Conservation (phyloP, 2,329 filamentous ascomycete genomes). For the Paecilomyces sp. region DNA sequence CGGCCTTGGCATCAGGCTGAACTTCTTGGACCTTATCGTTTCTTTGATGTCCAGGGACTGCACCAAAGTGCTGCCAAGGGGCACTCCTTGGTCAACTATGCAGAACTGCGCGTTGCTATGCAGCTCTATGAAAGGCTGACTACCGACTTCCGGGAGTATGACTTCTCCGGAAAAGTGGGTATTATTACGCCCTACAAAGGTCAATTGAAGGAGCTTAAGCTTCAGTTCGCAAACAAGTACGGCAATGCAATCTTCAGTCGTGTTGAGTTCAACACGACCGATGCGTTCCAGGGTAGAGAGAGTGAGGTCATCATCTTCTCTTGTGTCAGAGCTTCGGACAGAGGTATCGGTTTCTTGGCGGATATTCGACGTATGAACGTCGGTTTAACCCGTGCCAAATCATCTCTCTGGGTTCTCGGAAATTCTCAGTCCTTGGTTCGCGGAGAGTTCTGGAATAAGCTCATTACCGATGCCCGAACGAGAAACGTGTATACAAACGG, state of each 20-base stretch:
- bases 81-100: conserved; percentile 82
- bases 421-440: conserved; percentile 80
- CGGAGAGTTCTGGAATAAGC: conserved; percentile 81
- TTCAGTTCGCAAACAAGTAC: conserved; percentile 64
- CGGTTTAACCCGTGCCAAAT: conserved; percentile 91
- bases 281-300: conserved; percentile 94
- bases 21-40: conserved; percentile 85
- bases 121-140: conserved; percentile 74
- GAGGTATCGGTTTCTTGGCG: conserved; percentile 94
- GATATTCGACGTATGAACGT: conserved; percentile 99
- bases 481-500: conserved; percentile 72
- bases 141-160: conserved; percentile 60
- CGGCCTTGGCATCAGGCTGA: conserved; percentile 80
- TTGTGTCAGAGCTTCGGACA: conserved; percentile 87
- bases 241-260: conserved; percentile 67
- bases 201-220: conserved; percentile 73
- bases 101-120: conserved; percentile 80
- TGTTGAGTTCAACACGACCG: conserved; percentile 97
- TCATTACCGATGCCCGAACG: conserved; percentile 72
- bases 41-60: conserved; percentile 90
- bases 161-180: conserved; percentile 78
- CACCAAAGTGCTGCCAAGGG: conserved; percentile 75
- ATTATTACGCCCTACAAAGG: conserved; percentile 98
- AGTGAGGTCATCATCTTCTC: conserved; percentile 99
- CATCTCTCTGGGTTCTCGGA: conserved; percentile 90